Evolutionary conservation across 345 rosid genomes (phyloP), one percentile per base, ranked within the genome.

Genomic region (Murraya koenigii): DNA sequence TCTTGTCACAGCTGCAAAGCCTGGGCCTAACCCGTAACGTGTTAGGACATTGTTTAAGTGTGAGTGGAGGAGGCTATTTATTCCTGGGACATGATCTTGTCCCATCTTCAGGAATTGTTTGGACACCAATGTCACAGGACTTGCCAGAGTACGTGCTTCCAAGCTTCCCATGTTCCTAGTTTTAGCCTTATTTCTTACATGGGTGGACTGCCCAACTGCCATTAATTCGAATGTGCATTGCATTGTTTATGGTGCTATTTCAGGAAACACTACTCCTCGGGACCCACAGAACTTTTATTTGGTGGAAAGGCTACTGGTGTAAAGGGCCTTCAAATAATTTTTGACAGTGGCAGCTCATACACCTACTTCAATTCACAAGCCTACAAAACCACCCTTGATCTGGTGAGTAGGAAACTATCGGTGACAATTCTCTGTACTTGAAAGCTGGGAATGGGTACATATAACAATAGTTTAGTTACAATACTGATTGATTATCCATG

Each of bases 261-360:
- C 88, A 95, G 99, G 70, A 91, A 91, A 81, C 79, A 84, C 83
- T 95, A 92, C 72, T 33, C 82, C 22, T 62, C 91, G 1, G 97
- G 94, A 60, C 91, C 96, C 23, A 95, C 96, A 2, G 96, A 92
- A 75, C 86, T 95, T 81, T 72, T 89, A 10, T 84, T 82, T 56
- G 82, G 84, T 9, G 87, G 88, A 38, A 92, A 87, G 88, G 66
- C 87, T 64, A 86, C 89, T 2, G 95, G 93, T 74, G 70, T 87
- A 3, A 89, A 82, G 77, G 91, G 83, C 69, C 91, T 88, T 25
- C 55, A 84, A 70, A 55, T 91, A 33, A 63, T 91, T 65, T 92
- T 93, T 73, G 99, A 95, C 83, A 96, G 98, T 54, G 99, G 99
- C 66, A 91, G 97, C 88, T 92, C 99, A 4, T 96, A 93, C 84